Evolutionary conservation across 2,329 filamentous ascomycete species (phyloP).

Genomic region (Huntiella bhutanensis): DNA sequence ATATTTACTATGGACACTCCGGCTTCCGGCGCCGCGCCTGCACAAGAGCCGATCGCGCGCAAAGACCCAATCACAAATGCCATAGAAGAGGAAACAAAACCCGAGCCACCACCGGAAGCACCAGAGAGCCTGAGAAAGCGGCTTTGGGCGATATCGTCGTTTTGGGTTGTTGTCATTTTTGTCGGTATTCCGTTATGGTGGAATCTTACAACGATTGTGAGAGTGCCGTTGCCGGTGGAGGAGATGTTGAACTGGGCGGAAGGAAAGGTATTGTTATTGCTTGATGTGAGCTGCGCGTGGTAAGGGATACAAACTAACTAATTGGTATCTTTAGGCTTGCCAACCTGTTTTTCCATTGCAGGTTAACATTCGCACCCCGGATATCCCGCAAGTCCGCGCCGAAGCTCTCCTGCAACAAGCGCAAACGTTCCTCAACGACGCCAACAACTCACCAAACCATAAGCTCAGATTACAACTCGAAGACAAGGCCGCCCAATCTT

Average conservation of each 20-base stretch:
- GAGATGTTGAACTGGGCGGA: conserved; percentile 86
- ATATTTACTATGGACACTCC: conserved; percentile 1
- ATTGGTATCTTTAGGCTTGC: conserved; percentile 42
- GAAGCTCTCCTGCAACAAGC: conserved; percentile 60
- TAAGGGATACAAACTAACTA: neutral
- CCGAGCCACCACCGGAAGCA: conserved; percentile 52
- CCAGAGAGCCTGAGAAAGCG: conserved; percentile 49
- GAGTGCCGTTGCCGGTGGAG: conserved; percentile 63
- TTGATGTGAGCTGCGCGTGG: neutral
- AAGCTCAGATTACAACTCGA: conserved; percentile 31
- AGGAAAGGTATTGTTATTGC: conserved; percentile 40
- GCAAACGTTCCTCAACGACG: conserved; percentile 68
- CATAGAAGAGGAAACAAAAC: conserved; percentile 17
- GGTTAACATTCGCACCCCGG: conserved; percentile 55
- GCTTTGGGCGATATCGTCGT: conserved; percentile 60
- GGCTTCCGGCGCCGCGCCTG: neutral
- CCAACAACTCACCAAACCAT: conserved; percentile 71
- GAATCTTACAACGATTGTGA: conserved; percentile 81
- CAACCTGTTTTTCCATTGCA: conserved; percentile 73
- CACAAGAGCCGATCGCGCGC: neutral
- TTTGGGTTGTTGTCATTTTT: conserved; percentile 71
- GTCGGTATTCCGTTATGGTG: conserved; percentile 91
- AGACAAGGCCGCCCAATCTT: conserved; percentile 13
- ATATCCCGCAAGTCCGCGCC: conserved; percentile 46
- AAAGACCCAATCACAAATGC: neutral